Evolutionary conservation across 2,329 filamentous ascomycete species (phyloP).

Genomic region (Phyllosticta capitalensis): DNA sequence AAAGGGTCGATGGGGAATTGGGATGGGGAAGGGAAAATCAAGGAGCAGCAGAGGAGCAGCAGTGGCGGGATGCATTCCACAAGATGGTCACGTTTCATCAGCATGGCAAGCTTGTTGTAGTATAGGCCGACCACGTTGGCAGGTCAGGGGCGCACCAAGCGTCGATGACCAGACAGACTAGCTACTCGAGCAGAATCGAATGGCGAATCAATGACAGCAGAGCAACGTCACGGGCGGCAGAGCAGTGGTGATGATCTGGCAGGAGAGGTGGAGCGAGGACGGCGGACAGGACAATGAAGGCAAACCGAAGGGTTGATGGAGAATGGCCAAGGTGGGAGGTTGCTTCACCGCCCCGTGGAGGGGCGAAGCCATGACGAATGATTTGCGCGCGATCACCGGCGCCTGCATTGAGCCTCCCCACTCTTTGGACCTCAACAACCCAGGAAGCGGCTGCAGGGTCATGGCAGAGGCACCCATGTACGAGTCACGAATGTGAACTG

Average conservation of each 20-base stretch:
- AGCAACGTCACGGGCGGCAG: background rate
- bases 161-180: slow-evolving; percentile 1
- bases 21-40: background rate
- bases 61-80: background rate
- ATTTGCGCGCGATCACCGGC: slow-evolving; percentile 10
- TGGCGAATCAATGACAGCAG: background rate
- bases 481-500: too few relatives aligned
- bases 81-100: background rate
- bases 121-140: slow-evolving; percentile 7
- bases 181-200: background rate
- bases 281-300: background rate
- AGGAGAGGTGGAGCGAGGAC: background rate
- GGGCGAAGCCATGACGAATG: slow-evolving; percentile 3
- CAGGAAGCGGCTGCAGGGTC: slow-evolving; percentile 3
- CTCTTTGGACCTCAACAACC: slow-evolving; percentile 1
- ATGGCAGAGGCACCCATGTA: background rate
- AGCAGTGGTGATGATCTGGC: slow-evolving; percentile 4
- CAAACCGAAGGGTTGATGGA: slow-evolving; percentile 1
- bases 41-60: too few relatives aligned
- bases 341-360: slow-evolving; percentile 9
- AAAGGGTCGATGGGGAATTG: background rate
- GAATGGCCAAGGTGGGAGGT: background rate
- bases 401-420: slow-evolving; percentile 8
- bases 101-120: slow-evolving; percentile 2
- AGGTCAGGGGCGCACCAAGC: too few relatives aligned